These are phyloP conservation scores for Medicago arabica DNA, from an alignment of 306 rosid genomes.

Conservation along the genomic window DNA sequence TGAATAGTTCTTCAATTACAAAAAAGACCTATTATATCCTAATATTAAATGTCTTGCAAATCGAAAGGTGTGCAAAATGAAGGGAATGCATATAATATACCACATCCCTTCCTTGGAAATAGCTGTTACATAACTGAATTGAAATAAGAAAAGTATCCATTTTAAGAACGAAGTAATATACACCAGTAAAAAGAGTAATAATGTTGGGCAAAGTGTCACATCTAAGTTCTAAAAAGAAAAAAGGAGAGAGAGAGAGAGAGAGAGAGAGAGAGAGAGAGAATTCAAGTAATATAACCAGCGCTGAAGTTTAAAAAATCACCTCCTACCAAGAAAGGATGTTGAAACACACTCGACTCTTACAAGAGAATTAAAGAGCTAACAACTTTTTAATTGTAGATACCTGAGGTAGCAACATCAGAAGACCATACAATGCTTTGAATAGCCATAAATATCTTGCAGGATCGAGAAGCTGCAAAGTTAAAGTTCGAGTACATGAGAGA, in stretches of 20 bases:
- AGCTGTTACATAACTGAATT: neutral
- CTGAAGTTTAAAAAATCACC: conserved; percentile 21
- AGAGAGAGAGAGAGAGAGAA: no score
- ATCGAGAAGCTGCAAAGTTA: conserved; percentile 90
- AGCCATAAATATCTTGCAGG: conserved; percentile 88
- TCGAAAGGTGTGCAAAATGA: neutral
- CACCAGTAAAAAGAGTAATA: conserved; percentile 3
- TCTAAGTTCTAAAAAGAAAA: neutral
- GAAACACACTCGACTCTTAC: neutral
- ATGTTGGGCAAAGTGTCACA: neutral
- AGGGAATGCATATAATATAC: neutral
- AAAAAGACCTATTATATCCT: neutral
- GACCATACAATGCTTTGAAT: conserved; percentile 90
- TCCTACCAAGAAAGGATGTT: neutral
- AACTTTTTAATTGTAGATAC: conserved; percentile 50
- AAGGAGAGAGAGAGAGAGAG: no score
- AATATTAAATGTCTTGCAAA: conserved; percentile 4
- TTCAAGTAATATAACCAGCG: neutral
- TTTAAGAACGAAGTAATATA: conserved; percentile 6
- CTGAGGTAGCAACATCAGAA: conserved; percentile 99
- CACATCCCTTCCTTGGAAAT: conserved; percentile 1
- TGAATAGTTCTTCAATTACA: neutral
- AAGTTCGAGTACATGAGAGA: conserved; percentile 22
- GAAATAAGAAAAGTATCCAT: conserved; percentile 9
- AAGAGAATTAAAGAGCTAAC: conserved; percentile 18